A percentile compares a stretch with the other conserved stretches of the same genome.
These are phyloP conservation scores for Protomyces lactucae-debilis DNA, from an alignment of 1,139 yeast species.

Conservation along the genomic window DNA sequence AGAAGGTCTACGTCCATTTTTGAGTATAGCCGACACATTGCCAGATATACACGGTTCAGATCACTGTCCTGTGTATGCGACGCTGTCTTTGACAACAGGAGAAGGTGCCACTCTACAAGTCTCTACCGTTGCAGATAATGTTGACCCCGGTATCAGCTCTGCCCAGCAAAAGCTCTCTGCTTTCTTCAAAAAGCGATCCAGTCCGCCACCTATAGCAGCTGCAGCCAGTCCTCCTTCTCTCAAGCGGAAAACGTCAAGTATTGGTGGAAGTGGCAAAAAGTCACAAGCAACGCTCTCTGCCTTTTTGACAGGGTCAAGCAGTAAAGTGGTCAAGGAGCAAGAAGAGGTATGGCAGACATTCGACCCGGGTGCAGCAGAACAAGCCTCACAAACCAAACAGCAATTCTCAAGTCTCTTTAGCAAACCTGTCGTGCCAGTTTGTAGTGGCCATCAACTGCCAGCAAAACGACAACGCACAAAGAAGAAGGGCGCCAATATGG, in stretches of 20 bases:
- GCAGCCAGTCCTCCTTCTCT: background rate
- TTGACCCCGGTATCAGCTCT: background rate
- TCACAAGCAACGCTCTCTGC: background rate
- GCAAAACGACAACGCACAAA: constrained; percentile 38
- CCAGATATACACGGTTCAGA: constrained; percentile 77
- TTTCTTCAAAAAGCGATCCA: constrained; percentile 10
- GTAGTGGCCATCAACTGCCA: constrained; percentile 40
- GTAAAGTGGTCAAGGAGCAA: background rate
- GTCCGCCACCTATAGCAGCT: background rate
- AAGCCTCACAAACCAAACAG: constrained; percentile 1
- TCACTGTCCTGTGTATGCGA: constrained; percentile 87
- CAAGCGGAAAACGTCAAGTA: background rate
- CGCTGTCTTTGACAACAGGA: constrained; percentile 42
- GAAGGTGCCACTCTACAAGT: background rate
- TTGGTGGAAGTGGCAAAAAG: background rate
- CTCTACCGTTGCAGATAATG: background rate
- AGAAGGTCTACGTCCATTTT: constrained; percentile 39
- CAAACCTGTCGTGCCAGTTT: constrained; percentile 37
- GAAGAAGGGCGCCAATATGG: constrained; percentile 41
- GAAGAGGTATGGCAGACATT: background rate
- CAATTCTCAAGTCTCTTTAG: constrained; percentile 37
- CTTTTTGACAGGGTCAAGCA: background rate
- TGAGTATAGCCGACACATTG: constrained; percentile 57
- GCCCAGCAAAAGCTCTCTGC: constrained; percentile 1
- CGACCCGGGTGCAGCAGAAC: background rate